phyloP scores from a whole-genome alignment of 352 stramenopile species.

The Pythium diclinum region DNA sequence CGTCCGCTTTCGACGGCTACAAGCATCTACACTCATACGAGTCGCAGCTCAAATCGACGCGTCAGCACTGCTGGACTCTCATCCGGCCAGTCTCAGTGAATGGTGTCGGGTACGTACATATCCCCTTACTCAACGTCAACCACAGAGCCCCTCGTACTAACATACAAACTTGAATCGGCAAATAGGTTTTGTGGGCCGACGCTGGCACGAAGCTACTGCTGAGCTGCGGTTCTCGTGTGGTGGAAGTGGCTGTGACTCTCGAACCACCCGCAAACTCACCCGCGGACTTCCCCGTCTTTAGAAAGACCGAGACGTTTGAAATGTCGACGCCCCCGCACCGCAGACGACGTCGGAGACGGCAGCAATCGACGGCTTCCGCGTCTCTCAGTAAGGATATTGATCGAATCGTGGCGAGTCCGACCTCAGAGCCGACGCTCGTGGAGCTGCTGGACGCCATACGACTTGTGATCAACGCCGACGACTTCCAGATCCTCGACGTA shows the following conservation, averaged over 20 bases:
- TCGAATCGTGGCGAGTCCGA: background rate
- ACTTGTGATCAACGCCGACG: slow-evolving; percentile 1
- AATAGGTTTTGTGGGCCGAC: background rate
- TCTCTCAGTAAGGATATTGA: background rate
- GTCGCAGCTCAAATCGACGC: background rate
- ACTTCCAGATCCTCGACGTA: slow-evolving; percentile 14
- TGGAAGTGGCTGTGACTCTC: background rate
- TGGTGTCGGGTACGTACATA: background rate
- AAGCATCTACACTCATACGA: background rate
- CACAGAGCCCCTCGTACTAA: background rate
- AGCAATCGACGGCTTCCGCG: background rate
- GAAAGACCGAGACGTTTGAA: background rate
- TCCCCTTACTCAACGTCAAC: too few species aligned
- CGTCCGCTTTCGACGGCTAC: background rate
- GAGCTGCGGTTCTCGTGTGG: background rate
- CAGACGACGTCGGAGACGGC: background rate
- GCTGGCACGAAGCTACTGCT: background rate
- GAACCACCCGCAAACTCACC: background rate
- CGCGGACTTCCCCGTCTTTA: background rate
- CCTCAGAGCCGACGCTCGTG: background rate
- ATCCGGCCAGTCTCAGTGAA: background rate
- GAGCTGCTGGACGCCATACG: slow-evolving; percentile 10
- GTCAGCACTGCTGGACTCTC: background rate
- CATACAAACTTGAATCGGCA: background rate
- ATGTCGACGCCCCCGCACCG: background rate